These are phyloP conservation scores for Tylopilus sp. DNA, from an alignment of 768 basidiomycete genomes.

Conservation along the genomic window DNA sequence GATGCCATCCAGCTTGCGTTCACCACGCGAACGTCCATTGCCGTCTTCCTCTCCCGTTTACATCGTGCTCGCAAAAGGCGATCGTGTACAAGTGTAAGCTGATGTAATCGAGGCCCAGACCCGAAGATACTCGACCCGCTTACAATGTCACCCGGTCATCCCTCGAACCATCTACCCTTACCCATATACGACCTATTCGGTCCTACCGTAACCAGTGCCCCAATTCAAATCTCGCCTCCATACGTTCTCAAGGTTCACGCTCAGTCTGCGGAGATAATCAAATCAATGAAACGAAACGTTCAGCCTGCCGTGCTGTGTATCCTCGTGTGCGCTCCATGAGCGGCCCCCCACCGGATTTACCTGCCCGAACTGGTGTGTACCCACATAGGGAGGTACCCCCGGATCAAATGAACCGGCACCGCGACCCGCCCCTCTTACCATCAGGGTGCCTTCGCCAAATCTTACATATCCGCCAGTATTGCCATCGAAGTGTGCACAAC, in stretches of 20 bases:
- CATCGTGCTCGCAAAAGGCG: not conserved
- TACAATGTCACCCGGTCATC: not conserved
- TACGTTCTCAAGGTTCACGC: not conserved
- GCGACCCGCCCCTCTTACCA: not conserved
- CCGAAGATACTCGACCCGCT: no score
- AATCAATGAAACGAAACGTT: constrained; percentile 9
- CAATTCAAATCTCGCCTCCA: not conserved
- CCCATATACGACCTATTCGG: not conserved
- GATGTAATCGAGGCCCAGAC: constrained; percentile 1
- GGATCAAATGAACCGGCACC: constrained; percentile 12
- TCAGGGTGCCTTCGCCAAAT: not conserved
- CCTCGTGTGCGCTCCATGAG: constrained; percentile 4
- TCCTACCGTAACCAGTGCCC: constrained; percentile 20
- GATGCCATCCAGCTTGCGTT: constrained; percentile 15
- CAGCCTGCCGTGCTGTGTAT: constrained; percentile 5
- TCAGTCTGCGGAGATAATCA: constrained; percentile 26
- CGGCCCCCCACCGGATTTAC: constrained; percentile 6
- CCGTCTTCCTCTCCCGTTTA: not conserved
- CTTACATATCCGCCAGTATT: not conserved
- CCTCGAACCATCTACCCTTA: not conserved
- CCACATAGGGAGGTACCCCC: not conserved
- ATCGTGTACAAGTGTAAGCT: not conserved
- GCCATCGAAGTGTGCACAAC: not conserved
- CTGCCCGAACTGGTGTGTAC: constrained; percentile 1
- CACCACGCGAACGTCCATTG: constrained; percentile 10